Evolutionary conservation across 1,284 basidiomycete genomes (phyloP), one percentile per base, ranked within the genome.

Genomic region (Tilletia walkeri): DNA sequence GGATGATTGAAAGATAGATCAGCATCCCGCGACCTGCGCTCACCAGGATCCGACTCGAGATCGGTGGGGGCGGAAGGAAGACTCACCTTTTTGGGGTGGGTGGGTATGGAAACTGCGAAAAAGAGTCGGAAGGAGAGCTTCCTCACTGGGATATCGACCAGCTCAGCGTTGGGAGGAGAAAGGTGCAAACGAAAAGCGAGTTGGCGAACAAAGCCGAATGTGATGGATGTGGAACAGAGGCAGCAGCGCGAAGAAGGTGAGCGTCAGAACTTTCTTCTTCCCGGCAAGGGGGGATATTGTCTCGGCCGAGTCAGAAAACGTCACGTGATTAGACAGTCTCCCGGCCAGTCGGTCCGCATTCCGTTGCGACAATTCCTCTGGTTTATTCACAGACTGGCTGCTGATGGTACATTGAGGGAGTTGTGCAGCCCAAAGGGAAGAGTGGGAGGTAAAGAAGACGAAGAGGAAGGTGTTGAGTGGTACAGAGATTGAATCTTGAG

Each of bases 141-240:
- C 59, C 59, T 63, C 59, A 63, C 59, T 63, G 59, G 59, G 38
- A 39, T 38, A 36, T 30, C 34, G 30, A 63, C 59, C 59, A 63
- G 59, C 59, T 63, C 59, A 63, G 59, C 59, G 59, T 39, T 34
- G 36, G 36, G 59, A 63, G 59, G 30, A 39, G 59, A 41, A 39
- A 63, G 18, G 59, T 39, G 38, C 59, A 41, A 63, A 63, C 34
- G 59, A 41, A 39, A 24, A 53, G 50, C 20, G 59, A 14, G 59
- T 63, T 56, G 54, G 41, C 41, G 41, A 30, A 56, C 54, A 56
- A 45, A 56, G 54, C 54, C 54, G 34, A 34, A 30, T 20, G 12
- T 30, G 54, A 34, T 30, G 18, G 54, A 56, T 56, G 54, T 30
- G 34, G 54, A 4, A 20, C 24, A 30, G 18, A 2, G 50, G 2